Base-by-base conservation (phyloP, 257 asterid genomes). In the Ilex aquifolium region DNA sequence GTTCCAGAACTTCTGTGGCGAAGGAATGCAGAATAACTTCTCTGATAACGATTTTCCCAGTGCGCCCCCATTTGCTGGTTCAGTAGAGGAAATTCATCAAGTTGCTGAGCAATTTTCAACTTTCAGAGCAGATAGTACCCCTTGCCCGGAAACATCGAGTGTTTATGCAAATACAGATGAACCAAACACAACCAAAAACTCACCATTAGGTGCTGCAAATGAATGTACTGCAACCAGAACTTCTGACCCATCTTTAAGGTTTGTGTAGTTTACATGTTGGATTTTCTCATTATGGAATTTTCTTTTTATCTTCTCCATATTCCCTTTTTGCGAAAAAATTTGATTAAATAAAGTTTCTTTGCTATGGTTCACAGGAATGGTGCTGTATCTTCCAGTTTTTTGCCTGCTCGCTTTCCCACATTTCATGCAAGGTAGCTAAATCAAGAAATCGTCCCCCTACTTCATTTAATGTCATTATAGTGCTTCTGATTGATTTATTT, bases 341-440 rank as follows among this genome's bases (percentile, higher is more conserved):
- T 63, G 55, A 53, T 31, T 39, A 56, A 65, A 58, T 56, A 55
- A 27, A 42, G 52, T 68, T 58, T 15, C 66, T 31, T 17, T 71
- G 27, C 59, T 69, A 58, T 56, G 2, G 65, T 73, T 65, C 44
- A 63, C 83, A 91, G 98, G 88, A 67, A 85, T 69, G 86, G 85
- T 68, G 69, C 79, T 63, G 73, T 52, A 39, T 80, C 91, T 59
- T 83, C 83, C 57, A 69, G 67, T 65, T 59, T 86, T 32, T 63
- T 81, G 31, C 84, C 86, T 56, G 77, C 87, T 50, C 80, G 80
- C 61, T 78, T 77, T 70, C 99, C 99, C 68, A 89, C 95, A 58
- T 92, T 63, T 75, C 95, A 89, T 68, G 97, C 99, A 53, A 89
- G 97, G 99, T 92, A 65, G 59, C 60, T 62, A 39, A 32, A 62